Conservation (phyloP, 305 asterid species). For the Lippia alba region DNA sequence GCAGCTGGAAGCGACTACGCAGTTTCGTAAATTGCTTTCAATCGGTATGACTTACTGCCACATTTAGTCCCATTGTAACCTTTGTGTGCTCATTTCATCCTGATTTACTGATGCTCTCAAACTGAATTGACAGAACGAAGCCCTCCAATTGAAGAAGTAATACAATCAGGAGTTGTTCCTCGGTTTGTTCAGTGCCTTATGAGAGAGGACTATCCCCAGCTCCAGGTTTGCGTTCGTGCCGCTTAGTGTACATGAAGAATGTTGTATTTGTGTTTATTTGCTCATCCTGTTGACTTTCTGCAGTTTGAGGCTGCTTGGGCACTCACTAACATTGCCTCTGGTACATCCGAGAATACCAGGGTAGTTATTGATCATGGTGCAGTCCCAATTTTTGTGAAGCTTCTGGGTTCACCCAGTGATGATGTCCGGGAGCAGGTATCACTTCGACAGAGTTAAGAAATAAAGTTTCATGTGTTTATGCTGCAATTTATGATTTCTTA, state of each 20-base stretch:
- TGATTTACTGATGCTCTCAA: constrained; percentile 9
- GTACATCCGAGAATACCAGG: constrained; percentile 90
- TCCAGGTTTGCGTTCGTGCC: constrained; percentile 59
- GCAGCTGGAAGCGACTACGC: constrained; percentile 86
- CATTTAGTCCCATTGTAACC: constrained; percentile 1
- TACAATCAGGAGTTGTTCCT: constrained; percentile 91
- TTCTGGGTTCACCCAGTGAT: constrained; percentile 83
- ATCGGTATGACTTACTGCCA: constrained; percentile 52
- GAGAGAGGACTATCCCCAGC: constrained; percentile 81
- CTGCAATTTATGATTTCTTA: constrained; percentile 1
- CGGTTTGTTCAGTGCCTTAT: constrained; percentile 84
- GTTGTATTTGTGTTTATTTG: constrained; percentile 14
- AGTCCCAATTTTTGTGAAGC: constrained; percentile 81
- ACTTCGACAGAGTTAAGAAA: not conserved
- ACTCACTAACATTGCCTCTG: constrained; percentile 92
- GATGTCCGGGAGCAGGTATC: constrained; percentile 96
- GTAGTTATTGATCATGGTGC: constrained; percentile 94
- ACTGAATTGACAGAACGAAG: constrained; percentile 60
- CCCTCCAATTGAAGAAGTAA: constrained; percentile 96
- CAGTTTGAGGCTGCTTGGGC: constrained; percentile 99
- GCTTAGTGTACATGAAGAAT: constrained; percentile 1
- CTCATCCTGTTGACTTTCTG: constrained; percentile 19
- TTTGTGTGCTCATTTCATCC: constrained; percentile 5
- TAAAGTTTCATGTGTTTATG: not conserved
- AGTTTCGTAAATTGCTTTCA: constrained; percentile 86